A percentile compares a stretch with the other conserved stretches of the same genome.
These are phyloP conservation scores for Tuber magnatum DNA, from an alignment of 495 filamentous ascomycete species.

Conservation along the genomic window DNA sequence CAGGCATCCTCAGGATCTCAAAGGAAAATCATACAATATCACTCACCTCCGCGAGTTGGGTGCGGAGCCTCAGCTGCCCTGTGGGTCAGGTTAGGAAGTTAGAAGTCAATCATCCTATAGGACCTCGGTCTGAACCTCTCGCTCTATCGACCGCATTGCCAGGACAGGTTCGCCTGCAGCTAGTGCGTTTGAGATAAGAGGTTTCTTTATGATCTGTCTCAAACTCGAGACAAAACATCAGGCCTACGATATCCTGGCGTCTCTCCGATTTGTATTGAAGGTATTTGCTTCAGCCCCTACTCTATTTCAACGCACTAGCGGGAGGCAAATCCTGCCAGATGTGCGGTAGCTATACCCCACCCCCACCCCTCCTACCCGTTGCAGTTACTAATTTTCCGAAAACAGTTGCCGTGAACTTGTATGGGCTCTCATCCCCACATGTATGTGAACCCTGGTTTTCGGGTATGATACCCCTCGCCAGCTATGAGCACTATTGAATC, in stretches of 20 bases:
- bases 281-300: too few relatives aligned
- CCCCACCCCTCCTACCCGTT: too few relatives aligned
- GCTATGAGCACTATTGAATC: too few relatives aligned
- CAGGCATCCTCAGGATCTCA: not conserved
- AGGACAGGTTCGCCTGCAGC: not conserved
- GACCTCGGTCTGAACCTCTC: not conserved
- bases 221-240: not conserved
- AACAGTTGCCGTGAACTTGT: too few relatives aligned
- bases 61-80: not conserved
- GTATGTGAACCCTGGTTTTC: too few relatives aligned
- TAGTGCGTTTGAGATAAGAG: not conserved
- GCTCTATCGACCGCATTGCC: not conserved
- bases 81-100: not conserved
- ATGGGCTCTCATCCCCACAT: too few relatives aligned
- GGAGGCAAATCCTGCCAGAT: not conserved
- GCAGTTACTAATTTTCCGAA: too few relatives aligned
- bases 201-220: not conserved
- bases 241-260: too few relatives aligned
- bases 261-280: too few relatives aligned
- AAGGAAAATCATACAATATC: not conserved
- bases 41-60: not conserved
- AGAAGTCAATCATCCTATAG: not conserved
- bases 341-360: not conserved
- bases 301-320: not conserved
- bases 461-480: too few relatives aligned